These are phyloP conservation scores for Beauveria bassiana DNA, from an alignment of 2,329 filamentous ascomycete species.

Conservation along the genomic window DNA sequence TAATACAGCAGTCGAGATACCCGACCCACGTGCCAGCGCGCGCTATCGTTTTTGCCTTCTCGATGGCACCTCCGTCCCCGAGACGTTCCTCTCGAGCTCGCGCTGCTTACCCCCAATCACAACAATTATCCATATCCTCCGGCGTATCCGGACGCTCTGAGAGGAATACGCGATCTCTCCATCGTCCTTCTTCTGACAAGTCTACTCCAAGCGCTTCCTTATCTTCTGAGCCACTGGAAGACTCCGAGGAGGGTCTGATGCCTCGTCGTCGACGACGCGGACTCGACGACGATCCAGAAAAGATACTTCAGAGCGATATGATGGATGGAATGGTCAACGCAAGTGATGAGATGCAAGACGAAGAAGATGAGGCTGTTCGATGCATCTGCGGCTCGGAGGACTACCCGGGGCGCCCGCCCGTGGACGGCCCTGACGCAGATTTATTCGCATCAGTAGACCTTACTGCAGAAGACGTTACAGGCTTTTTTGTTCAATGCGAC, in stretches of 20 bases:
- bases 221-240: slow-evolving; percentile 61
- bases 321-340: slow-evolving; percentile 50
- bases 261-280: slow-evolving; percentile 74
- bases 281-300: slow-evolving; percentile 53
- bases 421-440: slow-evolving; percentile 51
- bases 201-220: slow-evolving; percentile 66
- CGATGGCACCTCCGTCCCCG: slow-evolving; percentile 59
- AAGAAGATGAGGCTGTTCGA: slow-evolving; percentile 88
- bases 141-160: slow-evolving; percentile 71
- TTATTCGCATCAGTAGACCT: slow-evolving; percentile 54
- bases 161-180: slow-evolving; percentile 62
- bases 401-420: slow-evolving; percentile 75
- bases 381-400: slow-evolving; percentile 94
- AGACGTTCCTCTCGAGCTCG: slow-evolving; percentile 90
- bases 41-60: slow-evolving; percentile 13
- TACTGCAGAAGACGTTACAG: slow-evolving; percentile 72
- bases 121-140: slow-evolving; percentile 73
- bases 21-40: slow-evolving; percentile 17
- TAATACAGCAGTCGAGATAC: slow-evolving; percentile 15
- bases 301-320: slow-evolving; percentile 32
- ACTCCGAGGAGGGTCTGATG: slow-evolving; percentile 62
- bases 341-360: slow-evolving; percentile 59
- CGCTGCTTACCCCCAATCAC: slow-evolving; percentile 65
- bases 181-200: slow-evolving; percentile 68
- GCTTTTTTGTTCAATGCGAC: slow-evolving; percentile 97